Base-by-base conservation (phyloP, 192 early-diverging fungal genomes). In the Entrophospora sp. region DNA sequence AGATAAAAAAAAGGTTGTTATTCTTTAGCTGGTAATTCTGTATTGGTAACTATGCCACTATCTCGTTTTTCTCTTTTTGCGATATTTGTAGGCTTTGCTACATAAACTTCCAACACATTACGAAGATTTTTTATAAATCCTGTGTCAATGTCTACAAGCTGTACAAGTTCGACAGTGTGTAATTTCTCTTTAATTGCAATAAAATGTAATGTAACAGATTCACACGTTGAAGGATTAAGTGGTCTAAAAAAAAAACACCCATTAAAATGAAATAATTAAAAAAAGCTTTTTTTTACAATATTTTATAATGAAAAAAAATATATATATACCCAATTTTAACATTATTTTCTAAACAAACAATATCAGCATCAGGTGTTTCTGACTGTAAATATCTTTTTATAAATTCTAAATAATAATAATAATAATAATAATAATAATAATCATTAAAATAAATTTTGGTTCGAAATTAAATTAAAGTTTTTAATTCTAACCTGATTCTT, bases 331-430 rank as follows among this genome's bases (percentile, higher is more conserved):
- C 80, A 22, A 83, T 53, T 48, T 78, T 70, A 45, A 84, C 75
- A 65, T 84, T 84, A 58, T 81, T 84, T 49, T 84, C 82, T 6
- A 84, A 51, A 51, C 80, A 78, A 51, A 84, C 75, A 18, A 84
- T 78, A 60, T 81, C 82, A 27, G 82, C 78, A 52, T 84, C 82
- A 18, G 79, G 77, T 0, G 78, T 84, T 58, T 81, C 82, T 38
- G 75, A 77, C 45, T 84, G 80, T 38, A 81, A 73, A 59, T 80
- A 79, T 20, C 74, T 73, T 13, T 76, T 75, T 24, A 84, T 51
- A 22, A 84, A 79, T 40, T 81, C 82, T 61, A 31, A 10, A 42
- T 9, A 18, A 34, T n/a, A n/a, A n/a, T n/a, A n/a, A n/a, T n/a
- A n/a, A n/a, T n/a, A n/a, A n/a, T n/a, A n/a, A n/a, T n/a, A n/a